Conservation (phyloP, 768 basidiomycete genomes). For the Suillus hirtellus region DNA sequence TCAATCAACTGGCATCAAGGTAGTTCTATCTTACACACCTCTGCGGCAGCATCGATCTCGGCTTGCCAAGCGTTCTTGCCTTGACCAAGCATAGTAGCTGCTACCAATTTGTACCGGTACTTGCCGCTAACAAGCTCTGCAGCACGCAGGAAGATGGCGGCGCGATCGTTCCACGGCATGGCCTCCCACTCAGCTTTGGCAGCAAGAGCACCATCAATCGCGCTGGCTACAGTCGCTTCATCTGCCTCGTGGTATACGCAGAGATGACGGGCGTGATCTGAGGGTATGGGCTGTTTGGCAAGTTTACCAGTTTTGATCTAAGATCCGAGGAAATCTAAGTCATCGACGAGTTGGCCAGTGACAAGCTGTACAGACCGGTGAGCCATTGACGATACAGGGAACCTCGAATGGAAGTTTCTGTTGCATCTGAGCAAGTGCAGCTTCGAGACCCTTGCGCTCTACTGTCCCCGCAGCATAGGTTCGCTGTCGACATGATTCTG, state of each 20-base stretch:
- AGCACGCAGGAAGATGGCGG: slow-evolving; percentile 97
- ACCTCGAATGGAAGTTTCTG: slow-evolving; percentile 86
- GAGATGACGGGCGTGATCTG: slow-evolving; percentile 79
- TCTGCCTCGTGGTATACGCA: slow-evolving; percentile 91
- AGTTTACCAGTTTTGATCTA: slow-evolving; percentile 82
- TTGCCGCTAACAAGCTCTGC: slow-evolving; percentile 95
- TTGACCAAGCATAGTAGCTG: slow-evolving; percentile 97
- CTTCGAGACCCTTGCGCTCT: slow-evolving; percentile 74
- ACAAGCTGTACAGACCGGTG: slow-evolving; percentile 54
- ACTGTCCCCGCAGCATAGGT: slow-evolving; percentile 75
- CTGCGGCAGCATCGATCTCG: slow-evolving; percentile 98
- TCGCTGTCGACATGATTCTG: slow-evolving; percentile 44
- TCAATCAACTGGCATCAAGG: slow-evolving; percentile 8
- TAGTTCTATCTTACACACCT: slow-evolving; percentile 53
- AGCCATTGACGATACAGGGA: slow-evolving; percentile 90
- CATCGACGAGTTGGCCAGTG: neutral
- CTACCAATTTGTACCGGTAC: slow-evolving; percentile 92
- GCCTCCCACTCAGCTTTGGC: slow-evolving; percentile 91
- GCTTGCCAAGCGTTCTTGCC: slow-evolving; percentile 99
- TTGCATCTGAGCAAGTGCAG: slow-evolving; percentile 78
- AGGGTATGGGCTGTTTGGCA: slow-evolving; percentile 80
- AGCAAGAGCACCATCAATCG: slow-evolving; percentile 85
- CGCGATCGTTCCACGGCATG: slow-evolving; percentile 95
- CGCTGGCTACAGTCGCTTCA: slow-evolving; percentile 65
- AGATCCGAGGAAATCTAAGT: slow-evolving; percentile 6